Conservation (phyloP, 2,329 filamentous ascomycete species). For the Colletotrichum sansevieriae region DNA sequence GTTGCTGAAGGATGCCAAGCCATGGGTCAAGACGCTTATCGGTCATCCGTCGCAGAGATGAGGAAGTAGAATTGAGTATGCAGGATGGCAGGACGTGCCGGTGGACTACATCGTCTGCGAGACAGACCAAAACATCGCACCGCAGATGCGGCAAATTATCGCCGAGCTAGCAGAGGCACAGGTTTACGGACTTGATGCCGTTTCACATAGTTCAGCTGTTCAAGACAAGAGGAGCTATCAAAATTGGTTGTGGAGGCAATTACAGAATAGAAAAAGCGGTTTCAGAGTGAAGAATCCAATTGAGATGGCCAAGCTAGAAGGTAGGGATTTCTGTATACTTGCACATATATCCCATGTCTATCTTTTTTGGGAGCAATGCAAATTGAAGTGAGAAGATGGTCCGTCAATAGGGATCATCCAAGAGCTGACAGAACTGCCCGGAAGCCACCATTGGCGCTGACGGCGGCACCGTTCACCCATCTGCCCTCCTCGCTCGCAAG, state of each 20-base stretch:
- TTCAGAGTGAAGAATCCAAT: too few relatives aligned
- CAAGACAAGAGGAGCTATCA: background rate
- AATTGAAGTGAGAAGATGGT: too few relatives aligned
- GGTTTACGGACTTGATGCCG: background rate
- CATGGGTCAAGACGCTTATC: background rate
- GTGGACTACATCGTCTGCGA: background rate
- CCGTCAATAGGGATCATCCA: background rate
- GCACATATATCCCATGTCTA: too few relatives aligned
- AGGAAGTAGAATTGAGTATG: background rate
- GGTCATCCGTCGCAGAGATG: slow-evolving; percentile 8
- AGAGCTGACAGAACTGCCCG: background rate
- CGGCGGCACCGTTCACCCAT: slow-evolving; percentile 26
- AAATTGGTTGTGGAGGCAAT: background rate
- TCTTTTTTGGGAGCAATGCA: too few relatives aligned
- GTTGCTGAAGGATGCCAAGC: background rate
- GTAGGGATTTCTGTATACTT: too few relatives aligned
- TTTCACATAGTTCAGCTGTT: slow-evolving; percentile 9
- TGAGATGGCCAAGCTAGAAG: background rate
- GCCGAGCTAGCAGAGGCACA: background rate
- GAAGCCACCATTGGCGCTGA: slow-evolving; percentile 25
- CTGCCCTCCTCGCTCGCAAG: slow-evolving; percentile 29
- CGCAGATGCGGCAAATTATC: background rate
- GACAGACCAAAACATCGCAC: background rate
- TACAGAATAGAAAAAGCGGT: background rate
- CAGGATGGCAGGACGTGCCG: slow-evolving; percentile 1